These are phyloP conservation scores for Calvatia gigantea DNA, from an alignment of 768 basidiomycete genomes.

Conservation along the genomic window DNA sequence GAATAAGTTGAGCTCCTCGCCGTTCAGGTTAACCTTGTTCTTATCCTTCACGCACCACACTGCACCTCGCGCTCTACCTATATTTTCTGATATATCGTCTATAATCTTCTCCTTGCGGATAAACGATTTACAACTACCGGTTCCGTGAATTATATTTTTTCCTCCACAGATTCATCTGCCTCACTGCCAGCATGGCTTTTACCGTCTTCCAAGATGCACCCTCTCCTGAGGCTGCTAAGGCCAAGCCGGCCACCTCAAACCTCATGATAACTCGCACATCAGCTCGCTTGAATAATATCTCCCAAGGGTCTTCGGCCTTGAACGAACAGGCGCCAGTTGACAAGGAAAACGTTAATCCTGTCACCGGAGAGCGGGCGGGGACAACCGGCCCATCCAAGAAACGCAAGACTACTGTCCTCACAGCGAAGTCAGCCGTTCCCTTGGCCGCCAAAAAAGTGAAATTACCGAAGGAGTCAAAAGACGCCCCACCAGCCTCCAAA, in stretches of 20 bases:
- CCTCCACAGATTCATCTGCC: constrained; percentile 19
- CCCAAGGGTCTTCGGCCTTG: constrained; percentile 27
- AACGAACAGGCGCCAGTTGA: constrained; percentile 42
- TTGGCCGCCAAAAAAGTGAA: constrained; percentile 40
- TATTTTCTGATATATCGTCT: constrained; percentile 6
- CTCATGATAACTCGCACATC: constrained; percentile 29
- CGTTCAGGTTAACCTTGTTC: constrained; percentile 10
- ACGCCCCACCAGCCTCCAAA: constrained; percentile 45
- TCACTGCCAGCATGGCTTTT: constrained; percentile 47
- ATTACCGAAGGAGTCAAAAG: constrained; percentile 31
- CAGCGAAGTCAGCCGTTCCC: constrained; percentile 44
- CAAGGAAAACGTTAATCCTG: constrained; percentile 78
- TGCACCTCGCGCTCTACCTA: background rate
- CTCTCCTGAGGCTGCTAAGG: constrained; percentile 23
- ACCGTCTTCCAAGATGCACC: constrained; percentile 62
- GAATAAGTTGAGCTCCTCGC: constrained; percentile 7
- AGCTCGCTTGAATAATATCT: constrained; percentile 20
- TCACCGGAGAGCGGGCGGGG: constrained; percentile 62
- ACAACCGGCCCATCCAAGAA: constrained; percentile 47
- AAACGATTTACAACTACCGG: constrained; percentile 5
- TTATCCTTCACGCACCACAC: background rate
- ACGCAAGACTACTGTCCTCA: constrained; percentile 58
- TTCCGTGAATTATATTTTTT: background rate
- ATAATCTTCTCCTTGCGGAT: constrained; percentile 13
- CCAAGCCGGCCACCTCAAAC: constrained; percentile 25